Percentiles rank a stretch among this genome's conserved stretches.
phyloP scores from a whole-genome alignment of 768 basidiomycete species.

The Lentinula lateritia region DNA sequence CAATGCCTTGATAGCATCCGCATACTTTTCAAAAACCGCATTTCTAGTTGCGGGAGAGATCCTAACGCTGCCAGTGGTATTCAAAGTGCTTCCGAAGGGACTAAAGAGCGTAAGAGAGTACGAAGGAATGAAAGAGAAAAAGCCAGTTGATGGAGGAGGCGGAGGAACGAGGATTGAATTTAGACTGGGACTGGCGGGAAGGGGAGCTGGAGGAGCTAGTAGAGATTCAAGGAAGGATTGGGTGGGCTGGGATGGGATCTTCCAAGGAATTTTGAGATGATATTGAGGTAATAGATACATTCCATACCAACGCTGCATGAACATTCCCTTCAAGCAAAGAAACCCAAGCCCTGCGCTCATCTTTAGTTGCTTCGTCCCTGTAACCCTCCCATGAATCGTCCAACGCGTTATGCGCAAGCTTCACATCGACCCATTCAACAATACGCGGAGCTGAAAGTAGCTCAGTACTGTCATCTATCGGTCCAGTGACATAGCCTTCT shows the following conservation, averaged over 20 bases:
- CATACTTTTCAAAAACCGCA: constrained; percentile 52
- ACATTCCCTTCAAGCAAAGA: constrained; percentile 71
- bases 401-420: constrained; percentile 29
- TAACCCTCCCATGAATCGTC: constrained; percentile 62
- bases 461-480: constrained; percentile 30
- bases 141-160: constrained; percentile 65
- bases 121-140: constrained; percentile 52
- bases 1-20: constrained; percentile 66
- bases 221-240: constrained; percentile 38
- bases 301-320: constrained; percentile 67
- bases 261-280: neutral
- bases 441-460: constrained; percentile 65
- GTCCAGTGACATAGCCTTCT: constrained; percentile 6
- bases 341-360: constrained; percentile 82
- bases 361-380: constrained; percentile 46
- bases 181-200: constrained; percentile 21
- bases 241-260: constrained; percentile 47
- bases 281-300: neutral
- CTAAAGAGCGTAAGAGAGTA: neutral
- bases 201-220: constrained; percentile 21
- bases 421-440: constrained; percentile 67
- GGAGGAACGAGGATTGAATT: constrained; percentile 56
- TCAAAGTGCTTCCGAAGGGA: constrained; percentile 27
- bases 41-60: constrained; percentile 31
- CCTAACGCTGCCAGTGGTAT: constrained; percentile 28